Evolutionary conservation across 2,329 filamentous ascomycete species (phyloP), one percentile per base, ranked within the genome.

Genomic region (Pseudogymnoascus sp.): DNA sequence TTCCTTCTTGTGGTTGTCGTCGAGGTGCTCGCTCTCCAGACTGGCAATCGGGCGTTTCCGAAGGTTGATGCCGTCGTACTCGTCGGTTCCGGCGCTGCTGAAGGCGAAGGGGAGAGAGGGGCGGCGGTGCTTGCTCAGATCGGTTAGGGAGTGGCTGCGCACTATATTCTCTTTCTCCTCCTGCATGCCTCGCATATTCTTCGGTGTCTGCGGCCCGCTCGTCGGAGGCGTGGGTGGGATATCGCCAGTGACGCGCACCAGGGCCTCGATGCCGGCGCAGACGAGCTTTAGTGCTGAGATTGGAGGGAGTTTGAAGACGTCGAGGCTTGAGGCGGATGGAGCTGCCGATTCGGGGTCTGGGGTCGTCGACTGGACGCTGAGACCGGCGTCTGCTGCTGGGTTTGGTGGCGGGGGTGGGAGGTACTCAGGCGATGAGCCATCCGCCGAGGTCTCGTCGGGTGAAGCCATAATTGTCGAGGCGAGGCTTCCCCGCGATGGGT

Each of bases 141-240:
- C 69, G 58, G 69, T 81, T 64, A 80, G 81, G 48, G 82, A 86
- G 68, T 82, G 79, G 61, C 80, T 81, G 40, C 83, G 77, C 63
- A 80, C 80, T 62, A 87, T 84, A 60, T 78, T 82, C 62, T 81
- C 80, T 71, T 86, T 87, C 69, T 87, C 85, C 25, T 78, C 79
- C 68, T 85, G 81, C 77, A 87, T 82, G 31, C 79, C 82, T 64
- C 78, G 79, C 82, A 87, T 84, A 70, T 86, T 79, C 2, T 39
- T 39, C 21, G 87, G 85, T n/a, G 86, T 82, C 2, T 80, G 81
- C 0, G 84, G 83, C 25, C 80, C 81, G 60, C 80, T 81, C 1
- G 87, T 82, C 4, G 88, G 87, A 61, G 88, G 89, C n/a, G 87
- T 94, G 13, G 88, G 88, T 21, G 89, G 90, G 10, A 94, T 80